Conservation (phyloP, 805 yeast species). For the Candida orba region DNA sequence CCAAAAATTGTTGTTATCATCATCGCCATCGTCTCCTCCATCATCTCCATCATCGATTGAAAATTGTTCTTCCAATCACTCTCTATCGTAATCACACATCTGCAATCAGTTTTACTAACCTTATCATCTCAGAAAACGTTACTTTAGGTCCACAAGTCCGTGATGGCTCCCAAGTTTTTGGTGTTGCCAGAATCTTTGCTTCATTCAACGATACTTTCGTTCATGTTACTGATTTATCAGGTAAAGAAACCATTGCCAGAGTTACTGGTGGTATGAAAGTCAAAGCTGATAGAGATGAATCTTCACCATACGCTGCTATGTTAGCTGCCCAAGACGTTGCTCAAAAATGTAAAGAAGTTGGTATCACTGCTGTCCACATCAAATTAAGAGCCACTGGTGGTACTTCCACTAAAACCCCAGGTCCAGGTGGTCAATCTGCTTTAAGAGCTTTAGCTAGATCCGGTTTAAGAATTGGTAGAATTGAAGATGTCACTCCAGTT, state of each 20-base stretch:
- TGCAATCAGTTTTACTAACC: constrained; percentile 14
- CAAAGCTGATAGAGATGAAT: constrained; percentile 99
- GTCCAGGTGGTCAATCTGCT: constrained; percentile 99
- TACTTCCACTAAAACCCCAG: constrained; percentile 99
- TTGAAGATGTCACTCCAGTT: constrained; percentile 99
- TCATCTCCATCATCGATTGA: background rate
- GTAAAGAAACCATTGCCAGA: constrained; percentile 99
- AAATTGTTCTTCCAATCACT: background rate
- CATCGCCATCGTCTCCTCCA: too few relatives aligned
- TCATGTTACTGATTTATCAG: constrained; percentile 98
- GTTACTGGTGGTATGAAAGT: constrained; percentile 99
- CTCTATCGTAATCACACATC: too few relatives aligned
- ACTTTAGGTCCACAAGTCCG: constrained; percentile 82
- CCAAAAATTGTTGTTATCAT: too few relatives aligned
- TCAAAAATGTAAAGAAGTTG: constrained; percentile 97
- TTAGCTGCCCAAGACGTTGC: constrained; percentile 99
- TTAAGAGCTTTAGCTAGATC: constrained; percentile 99
- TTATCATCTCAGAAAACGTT: constrained; percentile 38
- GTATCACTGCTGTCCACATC: constrained; percentile 98
- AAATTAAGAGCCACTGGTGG: constrained; percentile 99
- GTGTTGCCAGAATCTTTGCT: constrained; percentile 99
- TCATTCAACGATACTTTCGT: constrained; percentile 99
- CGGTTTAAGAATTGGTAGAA: constrained; percentile 99
- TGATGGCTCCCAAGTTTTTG: constrained; percentile 98
- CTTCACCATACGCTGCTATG: constrained; percentile 99